Base-by-base conservation (phyloP, 768 basidiomycete genomes). In the Xerocomus spinulosus region DNA sequence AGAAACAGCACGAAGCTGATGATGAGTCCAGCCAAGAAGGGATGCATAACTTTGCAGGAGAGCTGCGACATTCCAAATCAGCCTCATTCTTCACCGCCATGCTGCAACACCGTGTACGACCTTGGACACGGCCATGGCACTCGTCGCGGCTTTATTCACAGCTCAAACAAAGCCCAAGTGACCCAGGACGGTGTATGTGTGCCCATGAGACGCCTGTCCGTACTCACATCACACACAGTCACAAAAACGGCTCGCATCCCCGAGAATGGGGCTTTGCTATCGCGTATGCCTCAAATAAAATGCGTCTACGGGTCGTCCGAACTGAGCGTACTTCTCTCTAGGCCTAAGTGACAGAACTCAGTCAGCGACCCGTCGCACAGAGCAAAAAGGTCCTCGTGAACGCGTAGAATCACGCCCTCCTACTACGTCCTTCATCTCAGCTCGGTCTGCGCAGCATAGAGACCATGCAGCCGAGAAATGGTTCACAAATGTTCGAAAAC, bases 1-100 rank as follows among this genome's bases (percentile, higher is more conserved):
- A 92, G 76, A 56, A 73, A 73, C 43, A 86, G 74, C 50, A 87
- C 86, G 56, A 81, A 74, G 56, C 76, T 73, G 63, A 92, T 83
- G 57, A 83, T 70, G 48, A 92, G 68, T 42, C 77, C 70, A 24
- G 83, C 83, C 48, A 83, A 63, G 54, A 82, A 53, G 38, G 72
- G 61, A 45, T 71, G 68, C 75, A 77, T 77, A 24, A 53, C 10
- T 28, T n/a, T n/a, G 37, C 77, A 28, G 52, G 30, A 57, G 33
- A 48, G 49, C 25, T 25, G 54, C 36, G 49, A 35, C 41, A 46
- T 40, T 46, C 51, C 12, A 45, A 50, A 49, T 40, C 28, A 52
- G 48, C 13, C 30, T 23, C 28, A 17, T 32, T 53, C 47, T 20
- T 21, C 42, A 18, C 28, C 34, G 44, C 41, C 52, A 64, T 65